phyloP scores from a whole-genome alignment of 495 filamentous ascomycete genomes.

The Pseudomonodictys pantanalensis region DNA sequence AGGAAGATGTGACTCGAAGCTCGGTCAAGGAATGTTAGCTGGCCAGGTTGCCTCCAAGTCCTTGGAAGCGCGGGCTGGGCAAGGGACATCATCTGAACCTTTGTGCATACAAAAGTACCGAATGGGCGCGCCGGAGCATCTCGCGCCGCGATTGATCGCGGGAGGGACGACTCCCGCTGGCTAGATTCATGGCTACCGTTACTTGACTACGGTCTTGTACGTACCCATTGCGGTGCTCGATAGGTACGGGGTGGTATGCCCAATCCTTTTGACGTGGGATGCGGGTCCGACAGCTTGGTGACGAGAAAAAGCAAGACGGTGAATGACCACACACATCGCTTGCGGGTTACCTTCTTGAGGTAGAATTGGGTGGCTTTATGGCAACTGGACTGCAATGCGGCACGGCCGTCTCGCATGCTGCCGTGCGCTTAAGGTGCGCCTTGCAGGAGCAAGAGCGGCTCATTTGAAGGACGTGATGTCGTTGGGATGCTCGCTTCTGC shows the following conservation, averaged over 20 bases:
- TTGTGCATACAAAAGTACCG: too few species aligned
- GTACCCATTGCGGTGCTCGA: not conserved
- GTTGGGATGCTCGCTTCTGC: not conserved
- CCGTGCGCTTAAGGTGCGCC: not conserved
- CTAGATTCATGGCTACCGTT: too few species aligned
- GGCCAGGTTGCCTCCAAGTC: too few species aligned
- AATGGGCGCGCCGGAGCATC: not conserved
- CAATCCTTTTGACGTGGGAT: not conserved
- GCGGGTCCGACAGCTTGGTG: not conserved
- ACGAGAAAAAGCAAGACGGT: not conserved
- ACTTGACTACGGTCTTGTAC: not conserved
- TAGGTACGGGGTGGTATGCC: not conserved
- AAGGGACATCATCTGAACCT: too few species aligned
- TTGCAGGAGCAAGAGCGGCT: not conserved
- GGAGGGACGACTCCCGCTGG: not conserved
- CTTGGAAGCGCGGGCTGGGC: too few species aligned
- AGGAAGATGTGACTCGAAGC: too few species aligned
- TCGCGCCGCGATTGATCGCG: not conserved
- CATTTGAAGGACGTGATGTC: not conserved
- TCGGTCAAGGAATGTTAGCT: too few species aligned
- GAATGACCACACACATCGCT: not conserved
- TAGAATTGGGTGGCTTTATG: not conserved
- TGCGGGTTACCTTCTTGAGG: not conserved
- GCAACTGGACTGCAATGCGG: not conserved
- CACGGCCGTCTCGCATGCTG: not conserved